Percentiles rank a stretch among this genome's conserved stretches.
These are phyloP conservation scores for Tillandsia leiboldiana DNA, from an alignment of 176 grass and related monocot species.

Conservation along the genomic window DNA sequence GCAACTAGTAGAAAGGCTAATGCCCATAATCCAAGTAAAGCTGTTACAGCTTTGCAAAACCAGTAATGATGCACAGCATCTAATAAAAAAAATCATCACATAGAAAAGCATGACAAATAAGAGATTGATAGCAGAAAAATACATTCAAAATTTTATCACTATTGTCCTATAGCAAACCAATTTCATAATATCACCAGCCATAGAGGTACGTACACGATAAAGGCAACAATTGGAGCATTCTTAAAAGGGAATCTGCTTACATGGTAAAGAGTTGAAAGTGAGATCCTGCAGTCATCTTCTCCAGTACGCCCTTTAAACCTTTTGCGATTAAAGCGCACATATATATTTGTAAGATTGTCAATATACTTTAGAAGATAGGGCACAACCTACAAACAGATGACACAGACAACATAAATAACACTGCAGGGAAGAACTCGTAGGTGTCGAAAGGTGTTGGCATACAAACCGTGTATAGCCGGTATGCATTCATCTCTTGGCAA, in stretches of 20 bases:
- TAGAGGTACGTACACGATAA: not conserved
- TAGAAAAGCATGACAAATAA: no score
- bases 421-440: no score
- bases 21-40: not conserved
- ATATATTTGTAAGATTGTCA: conserved; percentile 95
- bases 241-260: conserved; percentile 35
- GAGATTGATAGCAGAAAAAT: no score
- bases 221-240: not conserved
- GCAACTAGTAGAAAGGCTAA: not conserved
- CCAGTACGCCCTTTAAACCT: conserved; percentile 92
- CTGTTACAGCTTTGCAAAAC: no score
- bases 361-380: conserved; percentile 95
- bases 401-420: conserved; percentile 11
- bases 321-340: conserved; percentile 95
- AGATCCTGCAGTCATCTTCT: conserved; percentile 89
- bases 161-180: no score
- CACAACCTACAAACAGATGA: conserved; percentile 53
- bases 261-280: conserved; percentile 86
- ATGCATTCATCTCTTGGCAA: conserved; percentile 93
- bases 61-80: not conserved
- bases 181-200: not conserved
- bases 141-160: no score
- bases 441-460: not conserved
- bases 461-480: conserved; percentile 79
- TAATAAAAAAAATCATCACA: no score